Percentiles rank a stretch among this genome's conserved stretches.
Evolutionary conservation across 495 filamentous ascomycete species (phyloP).

Genomic region (Astrothelium macrocarpum): DNA sequence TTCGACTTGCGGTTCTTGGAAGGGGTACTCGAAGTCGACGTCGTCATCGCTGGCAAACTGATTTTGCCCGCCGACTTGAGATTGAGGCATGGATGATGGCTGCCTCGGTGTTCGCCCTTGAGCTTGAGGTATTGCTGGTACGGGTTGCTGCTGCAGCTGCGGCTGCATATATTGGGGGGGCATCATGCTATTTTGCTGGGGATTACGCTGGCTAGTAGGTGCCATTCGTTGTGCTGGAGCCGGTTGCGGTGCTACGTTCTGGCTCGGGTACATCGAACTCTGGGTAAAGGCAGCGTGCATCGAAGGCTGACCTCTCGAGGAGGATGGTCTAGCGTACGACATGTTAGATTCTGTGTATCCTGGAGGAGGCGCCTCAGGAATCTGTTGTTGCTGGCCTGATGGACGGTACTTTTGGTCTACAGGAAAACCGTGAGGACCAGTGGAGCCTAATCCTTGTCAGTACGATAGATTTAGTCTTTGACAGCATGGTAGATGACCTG

Average conservation of each 20-base stretch:
- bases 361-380: neutral
- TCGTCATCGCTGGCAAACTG: neutral
- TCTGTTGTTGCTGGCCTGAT: neutral
- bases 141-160: neutral
- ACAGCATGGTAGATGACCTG: neutral
- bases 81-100: neutral
- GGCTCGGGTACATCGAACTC: neutral
- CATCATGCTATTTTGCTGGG: neutral
- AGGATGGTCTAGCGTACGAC: neutral
- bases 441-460: neutral
- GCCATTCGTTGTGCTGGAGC: neutral
- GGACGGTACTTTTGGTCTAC: neutral
- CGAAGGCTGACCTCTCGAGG: no score
- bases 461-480: neutral
- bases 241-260: neutral
- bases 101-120: neutral
- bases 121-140: neutral
- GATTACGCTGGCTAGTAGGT: neutral
- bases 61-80: neutral
- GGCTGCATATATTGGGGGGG: neutral
- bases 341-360: neutral
- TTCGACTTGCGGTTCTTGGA: neutral
- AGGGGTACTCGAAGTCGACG: neutral
- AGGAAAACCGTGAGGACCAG: conserved; percentile 1
- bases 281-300: no score